Percentiles rank a stretch among this genome's conserved stretches.
These are phyloP conservation scores for Termitomyces sp. DNA, from an alignment of 768 basidiomycete species.

Conservation along the genomic window DNA sequence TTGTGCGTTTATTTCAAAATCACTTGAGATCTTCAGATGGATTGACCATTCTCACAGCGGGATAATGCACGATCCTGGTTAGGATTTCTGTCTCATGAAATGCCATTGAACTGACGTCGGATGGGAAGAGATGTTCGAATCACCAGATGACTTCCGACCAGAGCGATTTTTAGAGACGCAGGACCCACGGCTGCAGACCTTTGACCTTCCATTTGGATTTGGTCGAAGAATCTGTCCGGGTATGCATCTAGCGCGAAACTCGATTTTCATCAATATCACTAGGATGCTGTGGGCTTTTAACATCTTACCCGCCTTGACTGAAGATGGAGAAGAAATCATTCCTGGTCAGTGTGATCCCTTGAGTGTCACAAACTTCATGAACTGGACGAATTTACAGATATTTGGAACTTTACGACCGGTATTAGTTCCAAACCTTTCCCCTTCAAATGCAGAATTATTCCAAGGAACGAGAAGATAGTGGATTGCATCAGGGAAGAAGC, in stretches of 20 bases:
- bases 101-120: background rate
- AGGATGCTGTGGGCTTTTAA: constrained; percentile 30
- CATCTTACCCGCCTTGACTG: constrained; percentile 16
- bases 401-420: constrained; percentile 20
- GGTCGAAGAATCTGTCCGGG: constrained; percentile 34
- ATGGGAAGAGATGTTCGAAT: constrained; percentile 20
- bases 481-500: constrained; percentile 20
- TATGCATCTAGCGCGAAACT: constrained; percentile 28
- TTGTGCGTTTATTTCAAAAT: constrained; percentile 15
- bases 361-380: background rate
- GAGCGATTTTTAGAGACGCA: constrained; percentile 32
- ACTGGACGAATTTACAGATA: background rate
- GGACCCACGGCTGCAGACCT: constrained; percentile 22
- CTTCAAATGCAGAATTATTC: constrained; percentile 24
- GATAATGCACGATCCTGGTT: constrained; percentile 27
- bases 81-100: background rate
- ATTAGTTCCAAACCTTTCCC: constrained; percentile 26
- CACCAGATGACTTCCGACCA: constrained; percentile 29
- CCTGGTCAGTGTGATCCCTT: background rate
- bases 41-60: constrained; percentile 15
- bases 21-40: background rate
- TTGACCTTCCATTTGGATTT: constrained; percentile 34
- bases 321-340: constrained; percentile 4
- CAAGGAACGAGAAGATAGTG: constrained; percentile 16
- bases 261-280: constrained; percentile 28